A percentile compares a stretch with the other conserved stretches of the same genome.
These are phyloP conservation scores for Zoysia japonica DNA, from an alignment of 176 grass and related monocot genomes.

Conservation along the genomic window DNA sequence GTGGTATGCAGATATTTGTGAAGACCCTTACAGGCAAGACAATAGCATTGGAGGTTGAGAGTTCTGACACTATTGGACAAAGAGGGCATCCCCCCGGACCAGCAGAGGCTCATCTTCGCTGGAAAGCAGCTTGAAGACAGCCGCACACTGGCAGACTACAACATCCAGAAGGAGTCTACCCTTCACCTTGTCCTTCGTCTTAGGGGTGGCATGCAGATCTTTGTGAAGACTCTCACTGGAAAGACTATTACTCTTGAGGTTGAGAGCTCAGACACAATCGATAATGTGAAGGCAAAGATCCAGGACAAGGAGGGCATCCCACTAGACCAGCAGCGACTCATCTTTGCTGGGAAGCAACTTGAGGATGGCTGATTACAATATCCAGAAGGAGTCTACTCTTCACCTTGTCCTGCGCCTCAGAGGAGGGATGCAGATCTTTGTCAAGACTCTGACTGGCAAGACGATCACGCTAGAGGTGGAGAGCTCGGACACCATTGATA, in stretches of 20 bases:
- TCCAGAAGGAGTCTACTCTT: slow-evolving; percentile 39
- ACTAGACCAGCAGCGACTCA: slow-evolving; percentile 28
- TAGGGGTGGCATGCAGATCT: slow-evolving; percentile 38
- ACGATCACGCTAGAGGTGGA: slow-evolving; percentile 37
- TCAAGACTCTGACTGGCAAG: slow-evolving; percentile 34
- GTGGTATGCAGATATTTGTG: slow-evolving; percentile 81
- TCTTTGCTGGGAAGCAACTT: slow-evolving; percentile 34
- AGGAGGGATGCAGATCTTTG: slow-evolving; percentile 42
- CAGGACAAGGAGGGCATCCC: slow-evolving; percentile 42
- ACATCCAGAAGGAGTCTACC: slow-evolving; percentile 67
- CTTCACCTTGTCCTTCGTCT: slow-evolving; percentile 38
- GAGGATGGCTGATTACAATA: slow-evolving; percentile 43
- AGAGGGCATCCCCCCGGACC: slow-evolving; percentile 54
- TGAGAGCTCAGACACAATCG: slow-evolving; percentile 43
- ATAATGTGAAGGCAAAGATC: slow-evolving; percentile 42
- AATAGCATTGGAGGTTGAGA: slow-evolving; percentile 59
- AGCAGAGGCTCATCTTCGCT: slow-evolving; percentile 54
- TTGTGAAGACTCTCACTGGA: slow-evolving; percentile 38
- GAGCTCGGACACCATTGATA: slow-evolving; percentile 38
- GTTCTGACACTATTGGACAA: slow-evolving; percentile 63
- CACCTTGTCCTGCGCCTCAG: slow-evolving; percentile 11
- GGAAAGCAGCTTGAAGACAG: slow-evolving; percentile 61
- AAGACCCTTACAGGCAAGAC: slow-evolving; percentile 73
- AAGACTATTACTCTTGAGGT: slow-evolving; percentile 41
- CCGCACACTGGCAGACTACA: slow-evolving; percentile 49